A percentile compares a stretch with the other conserved stretches of the same genome.
These are phyloP conservation scores for Quercus alba DNA, from an alignment of 306 rosid genomes.

Conservation along the genomic window DNA sequence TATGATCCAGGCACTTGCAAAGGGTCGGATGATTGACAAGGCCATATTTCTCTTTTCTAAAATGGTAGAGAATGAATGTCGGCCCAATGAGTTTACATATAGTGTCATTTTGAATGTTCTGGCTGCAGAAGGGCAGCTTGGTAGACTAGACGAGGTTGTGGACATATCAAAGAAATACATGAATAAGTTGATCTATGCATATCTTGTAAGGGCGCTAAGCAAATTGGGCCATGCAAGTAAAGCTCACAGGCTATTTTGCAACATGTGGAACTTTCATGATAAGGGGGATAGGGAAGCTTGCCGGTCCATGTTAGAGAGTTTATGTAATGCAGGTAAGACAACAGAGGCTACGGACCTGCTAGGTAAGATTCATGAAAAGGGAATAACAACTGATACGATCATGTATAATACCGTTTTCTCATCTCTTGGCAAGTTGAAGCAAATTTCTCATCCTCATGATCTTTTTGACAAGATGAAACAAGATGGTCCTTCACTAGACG, in stretches of 20 bases:
- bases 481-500: constrained; percentile 68
- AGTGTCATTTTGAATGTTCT: constrained; percentile 65
- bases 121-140: constrained; percentile 72
- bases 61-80: constrained; percentile 74
- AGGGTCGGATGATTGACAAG: constrained; percentile 72
- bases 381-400: constrained; percentile 57
- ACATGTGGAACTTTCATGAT: constrained; percentile 82
- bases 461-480: constrained; percentile 80
- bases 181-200: constrained; percentile 62
- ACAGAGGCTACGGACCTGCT: constrained; percentile 81
- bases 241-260: constrained; percentile 89
- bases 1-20: constrained; percentile 76
- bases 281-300: constrained; percentile 75
- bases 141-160: constrained; percentile 62
- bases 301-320: constrained; percentile 80
- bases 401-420: constrained; percentile 83
- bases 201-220: constrained; percentile 70
- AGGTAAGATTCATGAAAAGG: constrained; percentile 74
- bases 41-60: constrained; percentile 60
- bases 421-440: constrained; percentile 71
- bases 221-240: constrained; percentile 77
- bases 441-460: constrained; percentile 60
- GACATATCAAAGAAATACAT: constrained; percentile 58
- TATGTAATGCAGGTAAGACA: constrained; percentile 70
- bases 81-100: constrained; percentile 84